phyloP scores from a whole-genome alignment of 1,139 yeast genomes.

The Yamadazyma mexicana region DNA sequence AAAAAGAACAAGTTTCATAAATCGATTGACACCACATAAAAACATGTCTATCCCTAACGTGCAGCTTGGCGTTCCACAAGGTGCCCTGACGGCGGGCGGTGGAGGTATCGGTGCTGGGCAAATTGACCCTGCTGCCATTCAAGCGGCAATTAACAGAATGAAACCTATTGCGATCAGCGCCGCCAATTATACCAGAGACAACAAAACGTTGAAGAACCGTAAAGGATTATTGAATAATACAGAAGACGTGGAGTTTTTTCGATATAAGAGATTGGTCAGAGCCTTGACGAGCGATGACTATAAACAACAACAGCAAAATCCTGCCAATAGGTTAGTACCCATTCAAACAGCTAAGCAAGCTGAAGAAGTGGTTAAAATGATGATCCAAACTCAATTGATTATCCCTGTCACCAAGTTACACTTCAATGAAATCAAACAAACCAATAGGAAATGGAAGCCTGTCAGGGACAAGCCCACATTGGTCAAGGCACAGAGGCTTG shows the following conservation, averaged over 20 bases:
- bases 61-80: conserved; percentile 17
- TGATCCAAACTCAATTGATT: conserved; percentile 75
- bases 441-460: conserved; percentile 61
- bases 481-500: conserved; percentile 65
- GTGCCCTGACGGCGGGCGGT: conserved; percentile 6
- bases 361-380: conserved; percentile 57
- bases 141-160: conserved; percentile 15
- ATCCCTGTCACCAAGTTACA: conserved; percentile 74
- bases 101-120: too few relatives aligned
- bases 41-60: conserved; percentile 18
- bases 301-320: conserved; percentile 52
- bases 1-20: neutral
- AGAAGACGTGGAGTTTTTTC: conserved; percentile 74
- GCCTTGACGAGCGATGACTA: conserved; percentile 78
- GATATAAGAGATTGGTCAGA: conserved; percentile 79
- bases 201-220: conserved; percentile 70
- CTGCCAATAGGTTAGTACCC: conserved; percentile 58
- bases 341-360: conserved; percentile 56
- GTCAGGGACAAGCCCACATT: conserved; percentile 76
- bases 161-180: conserved; percentile 44
- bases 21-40: too few relatives aligned
- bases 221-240: conserved; percentile 73
- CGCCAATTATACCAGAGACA: conserved; percentile 70
- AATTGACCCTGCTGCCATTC: conserved; percentile 14
- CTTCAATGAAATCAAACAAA: conserved; percentile 66